Base-by-base conservation (phyloP, 495 filamentous ascomycete genomes). In the Podospora didyma region DNA sequence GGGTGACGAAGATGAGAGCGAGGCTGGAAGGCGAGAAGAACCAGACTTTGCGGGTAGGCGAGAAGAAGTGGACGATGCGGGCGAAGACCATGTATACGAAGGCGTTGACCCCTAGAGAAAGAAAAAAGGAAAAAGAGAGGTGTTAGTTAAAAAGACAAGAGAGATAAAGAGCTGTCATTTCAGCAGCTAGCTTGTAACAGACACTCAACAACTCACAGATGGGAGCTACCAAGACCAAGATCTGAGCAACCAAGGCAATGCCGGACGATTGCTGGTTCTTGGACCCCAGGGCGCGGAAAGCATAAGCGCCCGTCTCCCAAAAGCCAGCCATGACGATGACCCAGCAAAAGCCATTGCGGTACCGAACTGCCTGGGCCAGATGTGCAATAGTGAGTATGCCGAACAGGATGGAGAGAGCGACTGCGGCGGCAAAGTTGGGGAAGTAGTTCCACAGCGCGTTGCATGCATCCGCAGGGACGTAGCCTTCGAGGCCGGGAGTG, bases 1-100 rank as follows among this genome's bases (percentile, higher is more conserved):
- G 70, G 44, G 68, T 71, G 31, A 89, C 83, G 57, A 88, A 89
- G 51, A 82, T 70, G 28, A 75, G 71, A 7, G 75, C 77, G 35
- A 84, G 71, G 35, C 69, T 66, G 49, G 69, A 68, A 0, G 79
- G 75, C 16, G 78, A 74, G 60, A 88, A 68, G 3, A 72, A 59
- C 28, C 66, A 70, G 4, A 86, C 66, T 16, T 65, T 63, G 19
- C 76, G 62, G 10, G 66, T 58, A 2, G 76, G 73, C 19, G 79
- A 61, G 65, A 80, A 82, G 65, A 79, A 82, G 62, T 79, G 71
- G 21, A 87, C 77, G 71, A 89, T 74, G 6, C 86, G 74, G 4
- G 81, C 85, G 48, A 86, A 65, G 16, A 49, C 45, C 58, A 64
- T 61, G 58, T 64, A 58, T 2, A 53, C 54, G 42, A 61, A 61